A percentile compares a stretch with the other conserved stretches of the same genome.
Conservation (phyloP, 352 stramenopile species). For the Globisporangium mamillatum region DNA sequence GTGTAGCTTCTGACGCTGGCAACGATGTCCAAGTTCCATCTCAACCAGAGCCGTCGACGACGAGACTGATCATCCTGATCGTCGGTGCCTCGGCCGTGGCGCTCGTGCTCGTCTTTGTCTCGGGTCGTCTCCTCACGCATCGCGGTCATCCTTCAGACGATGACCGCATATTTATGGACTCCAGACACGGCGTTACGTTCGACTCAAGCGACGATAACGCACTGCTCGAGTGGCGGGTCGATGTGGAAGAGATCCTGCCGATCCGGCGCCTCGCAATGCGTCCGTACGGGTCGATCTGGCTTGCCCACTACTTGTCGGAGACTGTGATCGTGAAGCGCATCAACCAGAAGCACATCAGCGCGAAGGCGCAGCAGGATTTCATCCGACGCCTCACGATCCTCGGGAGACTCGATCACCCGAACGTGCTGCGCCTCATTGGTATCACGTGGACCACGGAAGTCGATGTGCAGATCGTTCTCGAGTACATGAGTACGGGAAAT, state of each 20-base stretch:
- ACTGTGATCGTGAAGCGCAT: slow-evolving; percentile 23
- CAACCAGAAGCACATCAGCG: slow-evolving; percentile 24
- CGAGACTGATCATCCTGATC: slow-evolving; percentile 12
- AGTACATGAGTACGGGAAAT: slow-evolving; percentile 74
- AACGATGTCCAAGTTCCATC: background rate
- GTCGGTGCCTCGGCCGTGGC: slow-evolving; percentile 12
- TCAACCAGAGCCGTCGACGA: background rate
- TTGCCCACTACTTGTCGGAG: slow-evolving; percentile 17
- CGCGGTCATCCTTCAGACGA: background rate
- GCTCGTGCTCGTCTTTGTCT: slow-evolving; percentile 11
- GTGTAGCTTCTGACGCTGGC: background rate
- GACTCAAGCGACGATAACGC: slow-evolving; percentile 18
- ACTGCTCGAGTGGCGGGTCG: slow-evolving; percentile 14
- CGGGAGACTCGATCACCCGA: slow-evolving; percentile 56
- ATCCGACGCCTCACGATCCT: slow-evolving; percentile 71
- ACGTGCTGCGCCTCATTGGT: slow-evolving; percentile 80
- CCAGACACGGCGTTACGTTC: slow-evolving; percentile 16
- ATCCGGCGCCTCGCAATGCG: slow-evolving; percentile 18
- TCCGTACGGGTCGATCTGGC: slow-evolving; percentile 21
- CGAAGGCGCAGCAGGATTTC: slow-evolving; percentile 31
- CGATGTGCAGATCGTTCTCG: slow-evolving; percentile 64
- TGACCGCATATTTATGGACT: slow-evolving; percentile 9
- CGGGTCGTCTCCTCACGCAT: background rate
- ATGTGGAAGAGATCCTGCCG: slow-evolving; percentile 18
- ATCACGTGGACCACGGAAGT: slow-evolving; percentile 55